phyloP scores from a whole-genome alignment of 148 eudicot species.

The Amaranthus cruentus region DNA sequence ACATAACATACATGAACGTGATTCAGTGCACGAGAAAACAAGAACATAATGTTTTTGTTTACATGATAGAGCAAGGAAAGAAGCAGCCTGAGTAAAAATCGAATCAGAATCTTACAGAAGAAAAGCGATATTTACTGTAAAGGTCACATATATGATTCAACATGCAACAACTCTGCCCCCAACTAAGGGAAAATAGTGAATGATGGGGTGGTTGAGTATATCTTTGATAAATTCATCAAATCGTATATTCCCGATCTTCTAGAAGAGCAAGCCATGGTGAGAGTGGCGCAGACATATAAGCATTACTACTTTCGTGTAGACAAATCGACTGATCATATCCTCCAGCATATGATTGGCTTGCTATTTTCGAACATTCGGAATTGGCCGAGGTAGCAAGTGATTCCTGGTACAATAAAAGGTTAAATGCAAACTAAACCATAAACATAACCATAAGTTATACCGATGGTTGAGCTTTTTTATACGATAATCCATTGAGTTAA shows the following conservation, averaged over 20 bases:
- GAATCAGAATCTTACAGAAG: too few relatives aligned
- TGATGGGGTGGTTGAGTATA: not conserved
- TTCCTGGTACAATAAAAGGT: not conserved
- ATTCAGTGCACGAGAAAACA: too few relatives aligned
- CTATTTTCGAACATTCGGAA: not conserved
- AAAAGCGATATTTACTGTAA: too few relatives aligned
- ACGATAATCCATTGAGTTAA: too few relatives aligned
- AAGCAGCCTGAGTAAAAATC: too few relatives aligned
- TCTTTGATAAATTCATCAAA: not conserved
- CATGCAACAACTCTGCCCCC: not conserved
- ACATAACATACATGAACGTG: too few relatives aligned
- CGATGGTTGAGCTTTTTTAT: too few relatives aligned
- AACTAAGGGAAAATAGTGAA: not conserved
- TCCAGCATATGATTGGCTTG: not conserved
- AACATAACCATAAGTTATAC: too few relatives aligned
- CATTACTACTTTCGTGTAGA: not conserved
- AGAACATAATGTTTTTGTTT: too few relatives aligned
- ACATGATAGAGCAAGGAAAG: too few relatives aligned
- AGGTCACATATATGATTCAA: not conserved
- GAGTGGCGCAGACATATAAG: not conserved
- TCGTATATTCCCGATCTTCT: not conserved
- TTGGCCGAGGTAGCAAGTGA: not conserved
- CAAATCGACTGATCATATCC: not conserved
- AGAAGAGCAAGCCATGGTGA: conserved; percentile 3
- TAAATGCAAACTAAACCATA: too few relatives aligned